phyloP scores from a whole-genome alignment of 2,329 filamentous ascomycete genomes.

The Gliomastix tumulicola region DNA sequence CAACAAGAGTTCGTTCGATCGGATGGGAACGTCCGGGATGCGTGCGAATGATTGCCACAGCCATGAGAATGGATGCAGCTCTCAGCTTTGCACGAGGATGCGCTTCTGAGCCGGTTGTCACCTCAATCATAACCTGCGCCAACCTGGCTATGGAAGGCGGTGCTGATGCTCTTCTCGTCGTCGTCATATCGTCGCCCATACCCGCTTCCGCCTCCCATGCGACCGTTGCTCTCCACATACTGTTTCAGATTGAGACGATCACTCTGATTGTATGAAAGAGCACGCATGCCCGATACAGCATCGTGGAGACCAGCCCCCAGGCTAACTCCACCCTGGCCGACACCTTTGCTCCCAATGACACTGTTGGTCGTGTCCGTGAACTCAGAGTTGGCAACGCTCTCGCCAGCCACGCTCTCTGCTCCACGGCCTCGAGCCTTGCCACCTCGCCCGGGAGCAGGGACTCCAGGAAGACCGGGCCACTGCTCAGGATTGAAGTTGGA shows the following conservation, averaged over 20 bases:
- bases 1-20: too few relatives aligned
- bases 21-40: too few relatives aligned
- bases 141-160: conserved; percentile 92
- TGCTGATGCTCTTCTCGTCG: conserved; percentile 92
- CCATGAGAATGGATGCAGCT: too few relatives aligned
- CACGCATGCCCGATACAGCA: conserved; percentile 57
- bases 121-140: conserved; percentile 55
- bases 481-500: conserved; percentile 80
- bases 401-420: conserved; percentile 76
- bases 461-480: conserved; percentile 78
- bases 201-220: conserved; percentile 58
- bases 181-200: conserved; percentile 75
- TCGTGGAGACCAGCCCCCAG: conserved; percentile 74
- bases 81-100: too few relatives aligned
- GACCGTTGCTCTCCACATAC: conserved; percentile 82
- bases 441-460: conserved; percentile 52
- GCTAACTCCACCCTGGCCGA: conserved; percentile 81
- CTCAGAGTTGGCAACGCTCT: conserved; percentile 88
- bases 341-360: conserved; percentile 66
- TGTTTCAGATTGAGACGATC: conserved; percentile 94
- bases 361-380: conserved; percentile 77
- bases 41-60: too few relatives aligned
- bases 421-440: conserved; percentile 60
- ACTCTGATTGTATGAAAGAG: conserved; percentile 49
- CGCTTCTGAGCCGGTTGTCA: too few relatives aligned